Evolutionary conservation across 179 eudicot species (phyloP), one percentile per base, ranked within the genome.

Genomic region (Beta corolliflora): DNA sequence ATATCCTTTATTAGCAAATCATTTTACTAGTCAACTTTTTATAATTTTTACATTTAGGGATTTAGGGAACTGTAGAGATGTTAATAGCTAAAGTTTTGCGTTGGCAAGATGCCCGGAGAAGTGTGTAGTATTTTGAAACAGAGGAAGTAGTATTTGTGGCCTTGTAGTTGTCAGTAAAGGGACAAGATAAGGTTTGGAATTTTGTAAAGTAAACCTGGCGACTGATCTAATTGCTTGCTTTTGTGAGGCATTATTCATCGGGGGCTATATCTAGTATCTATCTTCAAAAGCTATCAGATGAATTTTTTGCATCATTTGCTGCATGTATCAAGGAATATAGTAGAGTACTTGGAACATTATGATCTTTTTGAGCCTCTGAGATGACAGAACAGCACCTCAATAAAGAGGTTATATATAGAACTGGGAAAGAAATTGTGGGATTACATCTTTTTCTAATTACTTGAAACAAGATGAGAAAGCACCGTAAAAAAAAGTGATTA

Each of bases 381-480:
- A 14, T 14, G 5, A 73, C 54, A 71, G 74, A 63, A 13, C 50
- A 29, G 9, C 21, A 48, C 56, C 41, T 71, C 58, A 21, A 31
- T 52, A 52, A 10, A 15, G 56, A 77, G n/a, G 19, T 36, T n/a
- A n/a, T n/a, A n/a, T 71, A 46, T 36, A n/a, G 13, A 46, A 16
- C 9, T 0, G 36, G 44, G 10, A 10, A 7, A 18, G 80, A 9
- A 0, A 7, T 29, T 52, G 25, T 44, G 63, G 45, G 31, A 31
- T 52, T 16, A 19, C 19, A 67, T 53, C 80, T 9, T 77, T 67
- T 54, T 18, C 9, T 77, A 21, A 23, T 54, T 63, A 56, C 50
- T 50, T 67, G 73, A 67, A 31, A 61, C 71, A 61, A 58, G 59
- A 63, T 63, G 50, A 53, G 71, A 52, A 77, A 77, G 29, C 45